Base-by-base conservation (phyloP, 192 early-diverging fungal species). In the Rhizophagus sp. region DNA sequence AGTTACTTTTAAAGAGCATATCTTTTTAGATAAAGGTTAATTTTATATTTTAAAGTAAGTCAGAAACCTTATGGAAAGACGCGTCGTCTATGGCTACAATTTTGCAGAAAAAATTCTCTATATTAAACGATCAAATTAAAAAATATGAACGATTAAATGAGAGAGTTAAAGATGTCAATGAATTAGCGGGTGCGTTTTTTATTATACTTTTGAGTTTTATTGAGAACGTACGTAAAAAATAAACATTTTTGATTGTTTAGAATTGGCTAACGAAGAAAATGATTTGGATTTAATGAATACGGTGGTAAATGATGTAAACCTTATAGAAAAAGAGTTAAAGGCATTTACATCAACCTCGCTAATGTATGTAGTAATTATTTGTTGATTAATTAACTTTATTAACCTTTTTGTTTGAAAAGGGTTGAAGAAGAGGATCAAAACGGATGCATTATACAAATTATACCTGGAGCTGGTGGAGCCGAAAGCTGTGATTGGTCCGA, bases 381-480 rank as follows among this genome's bases (percentile, higher is more conserved):
- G 15, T 73, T 24, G 8, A 25, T 57, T 44, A n/a, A 57, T 19
- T 57, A n/a, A n/a, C 9, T 50, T 30, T 24, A 25, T 73, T 50
- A 47, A 24, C 25, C 6, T 64, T 64, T 50, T 27, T 47, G 11
- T 50, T 73, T n/a, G n/a, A 12, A 30, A 25, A 73, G 72, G 72
- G 9, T 24, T 25, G 72, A 73, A 15, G 72, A 73, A 13, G 72
- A 15, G 25, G 72, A 73, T 73, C 13, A 22, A 73, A 73, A 73
- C 30, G 72, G 72, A n/a, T 73, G 72, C n/a, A 73, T 73, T 57
- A 50, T 73, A 13, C 72, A 73, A 44, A 50, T 73, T 44, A 73
- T 12, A 47, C 72, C 72, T 57, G 72, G 72, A 19, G 72, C 72
- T 52, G 72, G 72, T 73, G 72, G 72, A 34, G 24, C 22, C 12